phyloP scores from a whole-genome alignment of 352 stramenopile species.

The Globisporangium cystogenes region DNA sequence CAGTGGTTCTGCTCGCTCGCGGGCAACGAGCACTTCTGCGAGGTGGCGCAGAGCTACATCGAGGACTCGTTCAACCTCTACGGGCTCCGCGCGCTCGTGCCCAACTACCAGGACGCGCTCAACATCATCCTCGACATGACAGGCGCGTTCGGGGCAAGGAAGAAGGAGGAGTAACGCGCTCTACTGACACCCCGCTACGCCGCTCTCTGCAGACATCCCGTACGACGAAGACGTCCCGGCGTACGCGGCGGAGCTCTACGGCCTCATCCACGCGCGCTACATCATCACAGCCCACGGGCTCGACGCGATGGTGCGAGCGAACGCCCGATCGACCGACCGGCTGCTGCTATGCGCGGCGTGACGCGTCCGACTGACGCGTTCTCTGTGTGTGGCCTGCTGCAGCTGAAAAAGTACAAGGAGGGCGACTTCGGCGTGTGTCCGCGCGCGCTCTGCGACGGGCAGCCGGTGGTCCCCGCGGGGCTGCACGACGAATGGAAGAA shows the following conservation, averaged over 20 bases:
- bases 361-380: background rate
- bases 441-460: slow-evolving; percentile 75
- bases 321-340: too few relatives aligned
- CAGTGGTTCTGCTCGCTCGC: slow-evolving; percentile 92
- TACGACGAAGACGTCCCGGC: slow-evolving; percentile 86
- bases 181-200: background rate
- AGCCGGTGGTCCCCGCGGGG: slow-evolving; percentile 78
- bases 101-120: slow-evolving; percentile 88
- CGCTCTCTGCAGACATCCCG: slow-evolving; percentile 54
- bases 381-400: slow-evolving; percentile 4
- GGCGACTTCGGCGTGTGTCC: slow-evolving; percentile 86
- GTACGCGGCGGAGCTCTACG: slow-evolving; percentile 87
- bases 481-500: slow-evolving; percentile 88
- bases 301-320: slow-evolving; percentile 69
- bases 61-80: slow-evolving; percentile 94
- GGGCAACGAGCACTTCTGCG: slow-evolving; percentile 91
- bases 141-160: slow-evolving; percentile 19
- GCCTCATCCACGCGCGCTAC: slow-evolving; percentile 86
- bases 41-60: slow-evolving; percentile 91
- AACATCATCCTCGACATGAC: slow-evolving; percentile 92
- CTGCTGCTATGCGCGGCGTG: slow-evolving; percentile 12
- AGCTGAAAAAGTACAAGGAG: slow-evolving; percentile 89
- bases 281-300: slow-evolving; percentile 87
- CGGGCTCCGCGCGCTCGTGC: slow-evolving; percentile 82
- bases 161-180: background rate